Percentiles rank a stretch among this genome's conserved stretches.
phyloP scores from a whole-genome alignment of 192 early-diverging fungal species.

The Dissophora ornata region DNA sequence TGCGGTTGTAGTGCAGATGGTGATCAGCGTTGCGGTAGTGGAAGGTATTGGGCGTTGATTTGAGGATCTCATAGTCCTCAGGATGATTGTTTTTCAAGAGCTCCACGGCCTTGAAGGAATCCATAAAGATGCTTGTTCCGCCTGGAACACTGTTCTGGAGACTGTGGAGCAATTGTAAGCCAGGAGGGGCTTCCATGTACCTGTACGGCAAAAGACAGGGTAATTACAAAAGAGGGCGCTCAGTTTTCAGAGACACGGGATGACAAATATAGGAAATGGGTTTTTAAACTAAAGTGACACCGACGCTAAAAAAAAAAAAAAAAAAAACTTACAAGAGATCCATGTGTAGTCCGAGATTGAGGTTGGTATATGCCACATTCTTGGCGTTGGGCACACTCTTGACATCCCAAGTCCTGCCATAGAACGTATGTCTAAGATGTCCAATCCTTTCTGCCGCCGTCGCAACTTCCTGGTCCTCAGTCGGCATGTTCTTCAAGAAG shows the following conservation, averaged over 20 bases:
- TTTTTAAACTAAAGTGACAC: not conserved
- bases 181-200: conserved; percentile 84
- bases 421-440: conserved; percentile 77
- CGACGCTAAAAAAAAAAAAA: not conserved
- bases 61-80: conserved; percentile 69
- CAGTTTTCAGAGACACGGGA: not conserved
- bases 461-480: conserved; percentile 66
- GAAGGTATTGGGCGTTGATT: conserved; percentile 74
- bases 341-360: conserved; percentile 88
- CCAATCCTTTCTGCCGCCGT: conserved; percentile 74
- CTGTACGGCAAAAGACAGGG: conserved; percentile 46
- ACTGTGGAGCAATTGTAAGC: conserved; percentile 82
- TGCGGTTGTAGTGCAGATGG: conserved; percentile 75
- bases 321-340: conserved; percentile 77
- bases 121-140: conserved; percentile 79
- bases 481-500: conserved; percentile 75
- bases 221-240: too few species aligned
- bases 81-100: conserved; percentile 67
- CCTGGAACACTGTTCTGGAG: conserved; percentile 82
- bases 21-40: conserved; percentile 85
- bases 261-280: not conserved
- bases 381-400: conserved; percentile 77
- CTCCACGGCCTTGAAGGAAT: conserved; percentile 76
- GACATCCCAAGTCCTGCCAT: conserved; percentile 83
- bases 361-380: conserved; percentile 88